Base-by-base conservation (phyloP, 2,329 filamentous ascomycete species). In the Emergomyces pasteurianus region DNA sequence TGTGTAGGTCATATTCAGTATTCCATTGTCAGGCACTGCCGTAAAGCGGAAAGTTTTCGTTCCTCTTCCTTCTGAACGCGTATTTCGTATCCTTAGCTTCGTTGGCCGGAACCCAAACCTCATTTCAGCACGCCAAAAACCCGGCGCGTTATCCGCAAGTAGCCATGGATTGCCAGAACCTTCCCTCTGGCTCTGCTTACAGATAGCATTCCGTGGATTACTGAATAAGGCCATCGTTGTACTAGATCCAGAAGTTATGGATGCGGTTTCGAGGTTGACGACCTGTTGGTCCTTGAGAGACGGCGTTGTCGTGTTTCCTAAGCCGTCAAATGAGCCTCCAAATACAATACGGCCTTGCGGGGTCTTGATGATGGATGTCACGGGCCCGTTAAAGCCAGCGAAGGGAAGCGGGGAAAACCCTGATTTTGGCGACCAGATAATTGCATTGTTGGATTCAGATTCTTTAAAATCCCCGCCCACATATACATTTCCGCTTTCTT, bases 1-100 rank as follows among this genome's bases (percentile, higher is more conserved):
- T 64, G 86, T 76, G 68, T 94, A 97, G 43, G 91, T 95, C 70
- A 99, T 81, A 74, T 97, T 96, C 86, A 99, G 89, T 72, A 99
- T 96, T 58, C 94, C 94, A 64, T 89, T 86, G 69, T 92, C 84
- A 5, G 92, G 92, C 62, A 92, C 78, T 21, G 91, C 89, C 26
- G 89, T 90, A 71, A 90, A 95, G 61, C 91, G 85, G 77, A 90
- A 99, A 0, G 87, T 89, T 76, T 89, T 89, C 36, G 92, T 96
- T 36, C 94, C 92, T 65, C 91, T 86, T 58, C 89, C 90, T 67
- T 94, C 85, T 58, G 85, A 81, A 67, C 89, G 85, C 2, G 92
- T 94, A 75, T 99, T 99, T 79, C 88, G 90, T 28, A 99, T 78
- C 59, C 90, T 85, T 63, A 99, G 75, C 73, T 90, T 95, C 10